A percentile compares a stretch with the other conserved stretches of the same genome.
phyloP scores from a whole-genome alignment of 2,329 filamentous ascomycete species.

The Colletotrichum sp. region DNA sequence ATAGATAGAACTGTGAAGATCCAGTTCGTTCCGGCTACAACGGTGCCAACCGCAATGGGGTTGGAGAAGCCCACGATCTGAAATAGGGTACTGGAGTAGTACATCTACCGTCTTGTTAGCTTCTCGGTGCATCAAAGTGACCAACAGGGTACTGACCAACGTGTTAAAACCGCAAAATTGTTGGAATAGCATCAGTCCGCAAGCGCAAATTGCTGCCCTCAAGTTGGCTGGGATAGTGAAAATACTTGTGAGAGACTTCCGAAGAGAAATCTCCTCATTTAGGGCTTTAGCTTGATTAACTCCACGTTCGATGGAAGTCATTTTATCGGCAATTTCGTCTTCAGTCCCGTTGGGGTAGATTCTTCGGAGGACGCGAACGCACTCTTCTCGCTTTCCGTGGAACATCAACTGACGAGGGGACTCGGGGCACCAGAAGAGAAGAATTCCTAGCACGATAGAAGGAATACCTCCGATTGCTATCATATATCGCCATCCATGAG shows the following conservation, averaged over 20 bases:
- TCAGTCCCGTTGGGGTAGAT: slow-evolving; percentile 9
- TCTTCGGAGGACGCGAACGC: slow-evolving; percentile 8
- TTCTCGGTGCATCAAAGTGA: background rate
- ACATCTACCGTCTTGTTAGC: background rate
- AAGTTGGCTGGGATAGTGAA: slow-evolving; percentile 38
- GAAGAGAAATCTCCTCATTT: slow-evolving; percentile 1
- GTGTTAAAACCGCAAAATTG: slow-evolving; percentile 24
- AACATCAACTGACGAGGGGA: slow-evolving; percentile 26
- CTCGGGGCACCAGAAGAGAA: slow-evolving; percentile 17
- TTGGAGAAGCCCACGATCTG: slow-evolving; percentile 33
- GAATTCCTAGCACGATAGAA: slow-evolving; percentile 21
- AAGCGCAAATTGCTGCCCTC: slow-evolving; percentile 45
- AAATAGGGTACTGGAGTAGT: slow-evolving; percentile 20
- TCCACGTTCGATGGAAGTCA: slow-evolving; percentile 8
- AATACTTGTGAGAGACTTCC: slow-evolving; percentile 29
- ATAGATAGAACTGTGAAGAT: slow-evolving; percentile 55
- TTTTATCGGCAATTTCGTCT: slow-evolving; percentile 32
- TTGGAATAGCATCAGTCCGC: slow-evolving; percentile 47
- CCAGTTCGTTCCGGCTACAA: slow-evolving; percentile 52
- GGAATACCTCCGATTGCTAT: slow-evolving; percentile 17
- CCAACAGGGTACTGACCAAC: background rate
- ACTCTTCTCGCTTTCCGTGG: slow-evolving; percentile 36
- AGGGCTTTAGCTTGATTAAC: background rate
- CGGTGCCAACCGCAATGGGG: slow-evolving; percentile 45
- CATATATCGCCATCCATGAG: slow-evolving; percentile 27